Base-by-base conservation (phyloP, 768 basidiomycete genomes). In the Dentipellis fragilis region DNA sequence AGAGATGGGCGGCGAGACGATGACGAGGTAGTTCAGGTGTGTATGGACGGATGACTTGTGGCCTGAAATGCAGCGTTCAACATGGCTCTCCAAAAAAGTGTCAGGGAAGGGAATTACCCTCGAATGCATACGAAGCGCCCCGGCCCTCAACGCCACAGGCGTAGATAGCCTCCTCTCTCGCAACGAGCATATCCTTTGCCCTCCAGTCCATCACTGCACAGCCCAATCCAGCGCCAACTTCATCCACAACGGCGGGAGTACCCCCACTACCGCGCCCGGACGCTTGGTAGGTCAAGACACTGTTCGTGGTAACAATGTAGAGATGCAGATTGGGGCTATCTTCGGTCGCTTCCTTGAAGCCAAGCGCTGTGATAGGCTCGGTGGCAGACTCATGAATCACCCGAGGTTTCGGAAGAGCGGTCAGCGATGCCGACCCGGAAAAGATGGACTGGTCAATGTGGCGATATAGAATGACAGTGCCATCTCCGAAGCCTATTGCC, bases 401-500 rank as follows among this genome's bases (percentile, higher is more conserved):
- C 21, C 89, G 83, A 10, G 87, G 80, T 72, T 96, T 97, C 0
- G 93, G 93, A n/a, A 97, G 71, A 6, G 84, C 69, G 11, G 85
- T 84, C 10, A 92, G 72, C 4, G 87, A 78, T 16, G 76, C 70
- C 10, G 84, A 81, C 16, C 68, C 62, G 48, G 89, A 81, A 2
- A 85, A 78, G 36, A 95, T 75, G 1, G 93, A 93, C 66, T 97
- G 93, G 67, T 94, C 87, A 17, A 97, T 75, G 65, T 97, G 91
- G 7, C 91, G 83, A 67, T 91, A 95, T 14, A 96, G 75, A 9
- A 98, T 76, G 14, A 96, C 94, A 0, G 89, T 89, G 22, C 96
- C 96, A 64, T 97, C 94, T 6, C 85, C 93, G n/a, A 98, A 80
- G 12, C 94, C 96, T 40, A 98, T 80, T 6, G 94, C 87, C 22